phyloP scores from a whole-genome alignment of 2,329 filamentous ascomycete species.

The Aspergillus pseudonomiae region DNA sequence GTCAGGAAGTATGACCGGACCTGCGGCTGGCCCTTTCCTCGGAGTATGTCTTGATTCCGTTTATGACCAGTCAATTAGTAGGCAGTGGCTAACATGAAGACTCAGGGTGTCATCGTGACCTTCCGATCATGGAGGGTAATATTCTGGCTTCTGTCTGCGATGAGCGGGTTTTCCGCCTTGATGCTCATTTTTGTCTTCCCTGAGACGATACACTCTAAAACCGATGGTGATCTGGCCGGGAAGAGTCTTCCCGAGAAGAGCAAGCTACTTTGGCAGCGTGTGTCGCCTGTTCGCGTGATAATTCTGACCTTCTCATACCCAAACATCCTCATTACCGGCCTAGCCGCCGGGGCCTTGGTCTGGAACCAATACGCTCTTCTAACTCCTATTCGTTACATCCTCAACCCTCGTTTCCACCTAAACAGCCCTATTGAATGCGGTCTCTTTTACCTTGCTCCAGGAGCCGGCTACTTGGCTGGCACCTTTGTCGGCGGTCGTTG shows the following conservation, averaged over 20 bases:
- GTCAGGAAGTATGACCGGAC: constrained; percentile 70
- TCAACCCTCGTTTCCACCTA: constrained; percentile 74
- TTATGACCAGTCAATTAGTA: neutral
- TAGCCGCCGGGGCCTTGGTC: constrained; percentile 65
- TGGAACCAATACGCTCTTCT: constrained; percentile 76
- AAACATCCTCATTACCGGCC: constrained; percentile 65
- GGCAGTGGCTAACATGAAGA: constrained; percentile 24
- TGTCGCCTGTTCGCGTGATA: constrained; percentile 67
- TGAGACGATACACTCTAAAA: constrained; percentile 71
- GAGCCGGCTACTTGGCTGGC: constrained; percentile 68
- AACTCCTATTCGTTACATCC: constrained; percentile 70
- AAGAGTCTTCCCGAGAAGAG: constrained; percentile 55
- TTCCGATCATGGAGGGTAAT: constrained; percentile 73
- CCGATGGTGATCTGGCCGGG: constrained; percentile 63
- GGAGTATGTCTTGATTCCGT: constrained; percentile 30
- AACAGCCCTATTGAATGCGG: constrained; percentile 67
- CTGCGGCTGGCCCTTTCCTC: constrained; percentile 61
- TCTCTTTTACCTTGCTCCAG: constrained; percentile 75
- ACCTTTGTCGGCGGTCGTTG: constrained; percentile 73
- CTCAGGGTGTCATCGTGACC: constrained; percentile 74
- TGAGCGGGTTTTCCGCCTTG: constrained; percentile 62
- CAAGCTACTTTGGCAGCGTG: constrained; percentile 61
- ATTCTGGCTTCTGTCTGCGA: constrained; percentile 74
- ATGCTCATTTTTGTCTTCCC: constrained; percentile 69
- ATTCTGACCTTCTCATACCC: constrained; percentile 67